A percentile compares a stretch with the other conserved stretches of the same genome.
Conservation (phyloP, 768 basidiomycete genomes). For the Boletus speciosus region DNA sequence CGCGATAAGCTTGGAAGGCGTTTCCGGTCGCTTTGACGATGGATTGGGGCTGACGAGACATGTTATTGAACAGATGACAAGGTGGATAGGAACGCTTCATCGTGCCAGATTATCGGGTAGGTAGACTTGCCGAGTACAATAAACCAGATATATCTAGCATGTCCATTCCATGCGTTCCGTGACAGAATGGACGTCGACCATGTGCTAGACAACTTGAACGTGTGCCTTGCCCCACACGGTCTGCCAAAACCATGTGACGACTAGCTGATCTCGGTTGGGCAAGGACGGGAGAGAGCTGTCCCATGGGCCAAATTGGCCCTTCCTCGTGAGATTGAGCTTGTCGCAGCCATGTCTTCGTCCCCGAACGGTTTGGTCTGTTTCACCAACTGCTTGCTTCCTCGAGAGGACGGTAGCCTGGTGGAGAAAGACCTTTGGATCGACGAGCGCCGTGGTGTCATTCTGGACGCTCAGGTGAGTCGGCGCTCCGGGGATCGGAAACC, state of each 20-base stretch:
- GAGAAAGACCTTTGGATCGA: conserved; percentile 83
- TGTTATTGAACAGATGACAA: background rate
- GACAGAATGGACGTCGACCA: conserved; percentile 8
- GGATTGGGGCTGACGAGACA: background rate
- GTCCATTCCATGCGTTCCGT: background rate
- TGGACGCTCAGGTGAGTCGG: conserved; percentile 64
- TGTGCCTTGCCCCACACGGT: background rate
- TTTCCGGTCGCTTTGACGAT: background rate
- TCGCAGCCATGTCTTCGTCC: conserved; percentile 19
- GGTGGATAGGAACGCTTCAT: background rate
- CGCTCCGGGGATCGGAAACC: background rate
- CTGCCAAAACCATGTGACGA: conserved; percentile 10
- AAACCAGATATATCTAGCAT: background rate
- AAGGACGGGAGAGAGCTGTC: background rate
- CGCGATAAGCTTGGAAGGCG: background rate
- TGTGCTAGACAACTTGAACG: background rate
- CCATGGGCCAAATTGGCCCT: conserved; percentile 2
- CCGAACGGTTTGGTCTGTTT: conserved; percentile 77
- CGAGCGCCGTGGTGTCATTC: conserved; percentile 63
- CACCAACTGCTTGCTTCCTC: conserved; percentile 79
- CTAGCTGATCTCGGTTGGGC: conserved; percentile 1
- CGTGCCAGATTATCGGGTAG: background rate
- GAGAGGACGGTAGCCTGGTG: conserved; percentile 73
- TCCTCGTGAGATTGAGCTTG: conserved; percentile 4
- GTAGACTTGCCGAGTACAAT: background rate